Evolutionary conservation across 2,329 filamentous ascomycete species (phyloP).

Genomic region (Metarhizium anisopliae): DNA sequence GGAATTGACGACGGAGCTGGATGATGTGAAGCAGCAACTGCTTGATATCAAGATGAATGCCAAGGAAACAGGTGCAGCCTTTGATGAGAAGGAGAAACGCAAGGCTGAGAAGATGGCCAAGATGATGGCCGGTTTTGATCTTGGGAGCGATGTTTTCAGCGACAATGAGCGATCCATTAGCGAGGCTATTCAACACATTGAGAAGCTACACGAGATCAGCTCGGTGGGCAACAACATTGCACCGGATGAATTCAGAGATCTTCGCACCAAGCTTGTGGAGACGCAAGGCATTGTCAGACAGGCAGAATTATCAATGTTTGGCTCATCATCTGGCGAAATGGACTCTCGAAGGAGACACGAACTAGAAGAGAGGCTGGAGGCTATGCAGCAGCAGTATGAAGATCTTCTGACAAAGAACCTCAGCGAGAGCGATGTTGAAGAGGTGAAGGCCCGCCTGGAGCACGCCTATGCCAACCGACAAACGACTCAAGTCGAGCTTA

Average conservation of each 20-base stretch:
- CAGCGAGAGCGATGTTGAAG: constrained; percentile 67
- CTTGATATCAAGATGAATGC: constrained; percentile 94
- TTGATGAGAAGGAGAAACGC: constrained; percentile 97
- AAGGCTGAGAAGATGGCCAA: constrained; percentile 99
- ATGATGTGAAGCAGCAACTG: constrained; percentile 93
- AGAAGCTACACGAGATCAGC: constrained; percentile 68
- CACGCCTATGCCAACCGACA: constrained; percentile 69
- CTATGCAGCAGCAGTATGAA: constrained; percentile 76
- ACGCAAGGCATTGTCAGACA: constrained; percentile 89
- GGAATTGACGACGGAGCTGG: constrained; percentile 83
- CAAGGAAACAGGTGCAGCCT: constrained; percentile 79
- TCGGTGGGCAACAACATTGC: constrained; percentile 69
- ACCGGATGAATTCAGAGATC: constrained; percentile 68
- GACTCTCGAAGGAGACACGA: constrained; percentile 63
- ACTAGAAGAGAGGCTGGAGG: constrained; percentile 65
- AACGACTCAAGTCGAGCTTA: constrained; percentile 62
- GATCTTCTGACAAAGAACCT: constrained; percentile 73
- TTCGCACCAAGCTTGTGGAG: constrained; percentile 73
- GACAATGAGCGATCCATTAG: constrained; percentile 83
- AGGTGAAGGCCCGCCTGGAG: constrained; percentile 72
- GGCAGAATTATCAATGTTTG: constrained; percentile 77
- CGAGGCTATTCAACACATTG: constrained; percentile 74
- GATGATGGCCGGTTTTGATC: constrained; percentile 99
- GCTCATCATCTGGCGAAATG: constrained; percentile 53
- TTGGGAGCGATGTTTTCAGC: constrained; percentile 87